phyloP scores from a whole-genome alignment of 1,139 yeast species.

The Saccharomyces hybrid region DNA sequence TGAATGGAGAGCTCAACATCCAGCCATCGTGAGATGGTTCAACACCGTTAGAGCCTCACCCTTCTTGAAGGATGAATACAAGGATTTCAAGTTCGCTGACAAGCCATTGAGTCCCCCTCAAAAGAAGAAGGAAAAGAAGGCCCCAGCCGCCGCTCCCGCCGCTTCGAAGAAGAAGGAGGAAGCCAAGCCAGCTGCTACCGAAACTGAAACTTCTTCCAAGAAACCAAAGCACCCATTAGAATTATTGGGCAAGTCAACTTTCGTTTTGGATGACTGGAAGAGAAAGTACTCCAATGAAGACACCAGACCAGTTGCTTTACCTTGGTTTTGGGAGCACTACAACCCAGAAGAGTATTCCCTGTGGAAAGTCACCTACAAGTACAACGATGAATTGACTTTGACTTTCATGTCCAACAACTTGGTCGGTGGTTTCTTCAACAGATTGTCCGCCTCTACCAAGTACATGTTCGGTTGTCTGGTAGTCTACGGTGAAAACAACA shows the following conservation, averaged over 20 bases:
- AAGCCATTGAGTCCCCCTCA: conserved; percentile 73
- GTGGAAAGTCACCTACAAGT: conserved; percentile 94
- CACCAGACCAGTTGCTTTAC: conserved; percentile 88
- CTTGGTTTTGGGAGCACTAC: conserved; percentile 98
- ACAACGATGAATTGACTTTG: conserved; percentile 94
- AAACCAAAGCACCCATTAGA: conserved; percentile 93
- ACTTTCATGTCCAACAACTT: conserved; percentile 98
- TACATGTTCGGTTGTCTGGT: conserved; percentile 90
- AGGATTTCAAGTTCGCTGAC: conserved; percentile 50
- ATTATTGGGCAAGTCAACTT: conserved; percentile 63
- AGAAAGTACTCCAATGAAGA: conserved; percentile 95
- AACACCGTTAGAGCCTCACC: conserved; percentile 58
- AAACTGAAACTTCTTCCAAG: conserved; percentile 37
- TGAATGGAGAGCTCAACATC: conserved; percentile 71
- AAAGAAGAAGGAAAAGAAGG: conserved; percentile 49
- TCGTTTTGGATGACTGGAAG: conserved; percentile 90
- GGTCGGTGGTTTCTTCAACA: conserved; percentile 97
- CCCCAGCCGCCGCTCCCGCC: conserved; percentile 28
- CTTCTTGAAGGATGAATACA: conserved; percentile 42
- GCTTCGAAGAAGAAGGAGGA: conserved; percentile 75
- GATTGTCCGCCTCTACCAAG: conserved; percentile 86
- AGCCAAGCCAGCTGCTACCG: conserved; percentile 33
- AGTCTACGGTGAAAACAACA: conserved; percentile 97
- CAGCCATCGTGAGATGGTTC: conserved; percentile 81
- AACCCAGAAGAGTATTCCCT: conserved; percentile 91